These are phyloP conservation scores for Cystoisospora suis DNA, from an alignment of 169 alveolate species.

Conservation along the genomic window DNA sequence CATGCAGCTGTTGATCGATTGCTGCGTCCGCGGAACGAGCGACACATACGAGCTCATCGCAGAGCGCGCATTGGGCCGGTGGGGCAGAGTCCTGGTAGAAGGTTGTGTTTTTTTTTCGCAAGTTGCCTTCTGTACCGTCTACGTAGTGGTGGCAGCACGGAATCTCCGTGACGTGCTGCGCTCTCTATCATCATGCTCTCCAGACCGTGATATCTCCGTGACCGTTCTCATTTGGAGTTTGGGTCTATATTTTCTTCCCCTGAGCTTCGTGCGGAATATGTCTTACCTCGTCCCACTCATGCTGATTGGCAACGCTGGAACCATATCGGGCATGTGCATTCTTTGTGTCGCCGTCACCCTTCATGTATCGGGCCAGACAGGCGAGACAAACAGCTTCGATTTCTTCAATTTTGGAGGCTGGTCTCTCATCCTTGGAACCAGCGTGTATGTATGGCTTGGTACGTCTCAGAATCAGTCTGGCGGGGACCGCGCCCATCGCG, in stretches of 20 bases:
- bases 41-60: conserved; percentile 24
- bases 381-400: background rate
- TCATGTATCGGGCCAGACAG: background rate
- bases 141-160: background rate
- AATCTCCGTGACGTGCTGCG: background rate
- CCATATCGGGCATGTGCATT: background rate
- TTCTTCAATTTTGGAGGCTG: background rate
- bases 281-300: conserved; percentile 17
- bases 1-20: background rate
- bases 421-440: conserved; percentile 25
- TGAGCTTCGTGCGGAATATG: background rate
- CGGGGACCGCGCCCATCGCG: no score
- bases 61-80: background rate
- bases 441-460: conserved; percentile 21
- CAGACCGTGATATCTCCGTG: background rate
- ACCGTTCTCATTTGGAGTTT: background rate
- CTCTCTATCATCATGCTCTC: background rate
- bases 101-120: background rate
- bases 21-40: background rate
- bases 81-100: conserved; percentile 15
- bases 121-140: background rate
- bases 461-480: no score
- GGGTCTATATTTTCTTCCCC: background rate
- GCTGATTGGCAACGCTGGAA: background rate
- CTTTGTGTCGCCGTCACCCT: background rate